phyloP scores from a whole-genome alignment of 1,284 basidiomycete species.

The Pholiota adiposa region DNA sequence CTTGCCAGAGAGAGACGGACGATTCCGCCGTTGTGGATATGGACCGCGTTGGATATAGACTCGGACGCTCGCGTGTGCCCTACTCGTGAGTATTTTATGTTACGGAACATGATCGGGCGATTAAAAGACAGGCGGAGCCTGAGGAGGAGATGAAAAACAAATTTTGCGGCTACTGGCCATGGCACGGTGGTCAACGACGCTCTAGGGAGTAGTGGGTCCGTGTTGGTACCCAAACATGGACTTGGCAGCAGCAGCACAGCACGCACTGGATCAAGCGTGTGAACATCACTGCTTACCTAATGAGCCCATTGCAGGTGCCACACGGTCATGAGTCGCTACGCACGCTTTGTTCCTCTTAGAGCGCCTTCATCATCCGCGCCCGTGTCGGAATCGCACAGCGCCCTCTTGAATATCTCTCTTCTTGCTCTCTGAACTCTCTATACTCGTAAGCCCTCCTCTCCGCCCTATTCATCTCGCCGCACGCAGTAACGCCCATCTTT shows the following conservation, averaged over 20 bases:
- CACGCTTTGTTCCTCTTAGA: conserved; percentile 21
- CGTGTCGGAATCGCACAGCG: conserved; percentile 12
- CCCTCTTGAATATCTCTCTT: background rate
- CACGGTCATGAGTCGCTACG: conserved; percentile 18
- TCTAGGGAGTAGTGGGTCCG: conserved; percentile 9
- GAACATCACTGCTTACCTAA: conserved; percentile 5
- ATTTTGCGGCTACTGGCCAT: background rate
- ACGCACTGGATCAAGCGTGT: background rate
- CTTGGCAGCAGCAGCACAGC: conserved; percentile 4
- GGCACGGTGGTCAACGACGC: background rate
- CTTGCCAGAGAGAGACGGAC: conserved; percentile 11
- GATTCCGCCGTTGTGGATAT: conserved; percentile 5
- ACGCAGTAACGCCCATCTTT: conserved; percentile 6
- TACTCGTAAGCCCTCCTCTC: background rate
- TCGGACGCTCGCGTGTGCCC: background rate
- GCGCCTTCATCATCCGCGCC: conserved; percentile 19
- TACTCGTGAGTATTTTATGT: conserved; percentile 8
- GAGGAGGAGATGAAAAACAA: background rate
- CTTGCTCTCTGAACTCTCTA: background rate
- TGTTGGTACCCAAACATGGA: conserved; percentile 14
- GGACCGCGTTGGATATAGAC: conserved; percentile 2
- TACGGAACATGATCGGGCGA: background rate
- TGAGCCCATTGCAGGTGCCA: conserved; percentile 5
- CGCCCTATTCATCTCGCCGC: background rate
- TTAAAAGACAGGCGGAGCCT: background rate